Evolutionary conservation across 176 grass and related monocot genomes (phyloP).

Genomic region (Rhynchospora pubera): DNA sequence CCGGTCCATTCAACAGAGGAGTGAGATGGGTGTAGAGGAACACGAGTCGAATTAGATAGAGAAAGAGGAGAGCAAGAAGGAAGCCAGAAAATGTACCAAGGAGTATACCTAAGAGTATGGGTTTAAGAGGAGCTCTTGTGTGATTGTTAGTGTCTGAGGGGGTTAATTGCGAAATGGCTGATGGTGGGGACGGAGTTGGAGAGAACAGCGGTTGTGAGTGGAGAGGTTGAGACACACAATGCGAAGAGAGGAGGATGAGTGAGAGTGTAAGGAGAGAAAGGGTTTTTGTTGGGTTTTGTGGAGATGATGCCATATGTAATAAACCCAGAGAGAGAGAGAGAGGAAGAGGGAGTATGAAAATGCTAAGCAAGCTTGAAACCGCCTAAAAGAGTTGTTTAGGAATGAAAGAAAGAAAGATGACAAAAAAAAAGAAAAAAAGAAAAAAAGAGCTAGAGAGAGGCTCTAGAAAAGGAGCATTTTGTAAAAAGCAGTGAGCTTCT

Average conservation of each 20-base stretch:
- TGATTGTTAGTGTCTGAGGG: conserved; percentile 35
- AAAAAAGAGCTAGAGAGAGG: neutral
- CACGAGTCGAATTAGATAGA: conserved; percentile 56
- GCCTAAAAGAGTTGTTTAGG: conserved; percentile 8
- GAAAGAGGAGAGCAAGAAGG: conserved; percentile 57
- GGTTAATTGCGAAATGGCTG: conserved; percentile 17
- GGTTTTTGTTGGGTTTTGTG: conserved; percentile 70
- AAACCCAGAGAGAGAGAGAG: neutral
- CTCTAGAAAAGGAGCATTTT: neutral
- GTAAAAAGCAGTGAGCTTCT: conserved; percentile 8
- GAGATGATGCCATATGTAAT: neutral
- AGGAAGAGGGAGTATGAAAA: neutral
- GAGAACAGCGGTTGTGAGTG: conserved; percentile 31
- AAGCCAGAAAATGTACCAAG: conserved; percentile 81
- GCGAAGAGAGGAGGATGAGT: conserved; percentile 29
- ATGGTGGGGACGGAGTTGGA: conserved; percentile 25
- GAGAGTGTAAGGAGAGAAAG: conserved; percentile 12
- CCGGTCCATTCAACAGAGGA: conserved; percentile 66
- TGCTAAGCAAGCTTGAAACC: conserved; percentile 14
- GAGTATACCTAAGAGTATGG: conserved; percentile 72
- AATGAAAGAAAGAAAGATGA: conserved; percentile 19
- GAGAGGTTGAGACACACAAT: conserved; percentile 14
- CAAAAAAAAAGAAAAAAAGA: neutral
- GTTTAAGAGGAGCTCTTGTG: conserved; percentile 36
- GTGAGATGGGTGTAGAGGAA: conserved; percentile 57